phyloP scores from a whole-genome alignment of 306 rosid species.

The Vigna hirtella region DNA sequence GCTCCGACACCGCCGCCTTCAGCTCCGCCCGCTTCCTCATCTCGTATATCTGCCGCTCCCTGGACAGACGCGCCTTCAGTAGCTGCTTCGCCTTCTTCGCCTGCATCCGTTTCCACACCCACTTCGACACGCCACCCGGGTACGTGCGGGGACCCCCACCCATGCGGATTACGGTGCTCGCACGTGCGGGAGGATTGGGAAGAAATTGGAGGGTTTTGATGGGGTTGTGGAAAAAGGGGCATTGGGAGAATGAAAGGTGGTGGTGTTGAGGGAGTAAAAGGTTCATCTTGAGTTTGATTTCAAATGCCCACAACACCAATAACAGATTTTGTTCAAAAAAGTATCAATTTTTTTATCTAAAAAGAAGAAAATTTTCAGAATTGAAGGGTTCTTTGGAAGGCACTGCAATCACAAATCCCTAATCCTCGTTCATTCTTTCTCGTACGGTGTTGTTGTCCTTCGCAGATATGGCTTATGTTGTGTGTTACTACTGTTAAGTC shows the following conservation, averaged over 20 bases:
- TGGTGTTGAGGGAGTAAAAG: not conserved
- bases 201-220: not conserved
- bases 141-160: constrained; percentile 97
- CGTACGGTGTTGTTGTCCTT: too few relatives aligned
- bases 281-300: not conserved
- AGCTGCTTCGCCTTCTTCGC: constrained; percentile 86
- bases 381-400: too few relatives aligned
- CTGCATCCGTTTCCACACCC: constrained; percentile 99
- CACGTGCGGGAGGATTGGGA: not conserved
- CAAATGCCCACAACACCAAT: not conserved
- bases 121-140: constrained; percentile 96
- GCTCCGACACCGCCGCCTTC: constrained; percentile 84
- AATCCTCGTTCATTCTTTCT: too few relatives aligned
- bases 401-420: too few relatives aligned
- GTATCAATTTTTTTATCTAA: not conserved
- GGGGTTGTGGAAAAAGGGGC: not conserved
- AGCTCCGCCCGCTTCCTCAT: constrained; percentile 97
- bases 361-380: not conserved
- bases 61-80: constrained; percentile 78
- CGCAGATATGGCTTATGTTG: too few relatives aligned
- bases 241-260: constrained; percentile 16
- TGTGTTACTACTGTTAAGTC: too few relatives aligned
- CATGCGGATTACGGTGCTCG: constrained; percentile 62
- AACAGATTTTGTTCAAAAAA: not conserved
- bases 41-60: constrained; percentile 93